Evolutionary conservation across 176 grass and related monocot species (phyloP), one percentile per base, ranked within the genome.

Genomic region (Ampelocalamus luodianensis): DNA sequence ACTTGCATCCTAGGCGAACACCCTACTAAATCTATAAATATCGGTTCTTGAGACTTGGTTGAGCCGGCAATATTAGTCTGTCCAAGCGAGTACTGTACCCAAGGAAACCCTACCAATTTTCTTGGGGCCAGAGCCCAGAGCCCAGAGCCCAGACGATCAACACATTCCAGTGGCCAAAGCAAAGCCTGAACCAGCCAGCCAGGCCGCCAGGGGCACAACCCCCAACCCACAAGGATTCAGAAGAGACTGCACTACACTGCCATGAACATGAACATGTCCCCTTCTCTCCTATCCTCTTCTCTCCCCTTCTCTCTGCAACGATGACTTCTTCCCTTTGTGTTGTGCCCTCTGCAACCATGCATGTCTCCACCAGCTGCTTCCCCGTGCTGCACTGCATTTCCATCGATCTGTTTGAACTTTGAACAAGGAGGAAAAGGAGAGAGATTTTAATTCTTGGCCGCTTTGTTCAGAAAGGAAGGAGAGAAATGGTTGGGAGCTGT

Each of bases 271-370:
- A 59, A n/a, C 24, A 34, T 65, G 62, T 65, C 62, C 6, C 62
- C 27, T 61, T 26, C n/a, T 10, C 22, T 29, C 1, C 22, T 17
- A 8, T 12, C 9, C 1, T 18, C 55, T 59, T 0, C 1, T 13
- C 59, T 13, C 23, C 23, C 23, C 61, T 60, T 24, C 10, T 59
- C n/a, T 64, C 59, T 64, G 5, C 24, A 36, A 74, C 51, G 34
- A 76, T 20, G 73, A 40, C 73, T 40, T 76, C 73, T 40, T 58
- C 51, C 73, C 38, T 58, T 24, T 76, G 73, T 36, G 23, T 13
- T 13, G 59, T 27, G 59, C 48, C 32, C 48, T 10, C 27, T 54
- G 72, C 48, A 20, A 53, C 39, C 74, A 36, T 17, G 27, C 54
- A 59, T 23, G 51, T 74, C 29, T n/a, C 51, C 74, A 53, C 43